phyloP scores from a whole-genome alignment of 2,329 filamentous ascomycete species.

The Trichophyton mentagrophytes region DNA sequence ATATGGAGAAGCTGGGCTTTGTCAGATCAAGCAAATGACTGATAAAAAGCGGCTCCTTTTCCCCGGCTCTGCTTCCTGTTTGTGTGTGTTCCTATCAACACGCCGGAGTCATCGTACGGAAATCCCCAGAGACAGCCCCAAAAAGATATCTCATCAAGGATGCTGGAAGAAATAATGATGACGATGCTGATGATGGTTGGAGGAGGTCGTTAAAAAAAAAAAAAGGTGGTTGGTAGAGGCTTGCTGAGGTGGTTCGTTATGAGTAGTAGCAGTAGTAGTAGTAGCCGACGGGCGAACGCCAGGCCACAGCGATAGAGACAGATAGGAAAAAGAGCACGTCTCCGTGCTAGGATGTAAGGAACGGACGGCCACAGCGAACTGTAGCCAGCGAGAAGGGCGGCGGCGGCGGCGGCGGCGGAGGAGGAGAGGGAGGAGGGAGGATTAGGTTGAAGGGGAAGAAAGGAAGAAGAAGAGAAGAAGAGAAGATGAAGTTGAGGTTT shows the following conservation, averaged over 20 bases:
- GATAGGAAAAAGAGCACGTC: background rate
- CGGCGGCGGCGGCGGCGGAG: background rate
- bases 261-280: no score
- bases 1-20: background rate
- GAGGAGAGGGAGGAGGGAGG: constrained; percentile 4
- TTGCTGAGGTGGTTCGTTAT: no score
- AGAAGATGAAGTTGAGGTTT: background rate
- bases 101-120: background rate
- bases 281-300: background rate
- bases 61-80: background rate
- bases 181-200: background rate
- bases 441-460: no score
- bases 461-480: background rate
- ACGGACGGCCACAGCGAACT: constrained; percentile 25
- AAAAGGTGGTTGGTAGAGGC: no score
- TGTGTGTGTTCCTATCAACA: background rate
- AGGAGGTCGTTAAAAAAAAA: no score
- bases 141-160: background rate
- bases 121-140: background rate
- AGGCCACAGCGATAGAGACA: background rate
- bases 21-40: background rate
- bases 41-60: background rate
- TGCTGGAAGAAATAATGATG: background rate
- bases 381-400: background rate
- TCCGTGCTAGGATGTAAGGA: constrained; percentile 17